These are phyloP conservation scores for Trebouxia gelatinosa DNA, from an alignment of 163 green algal genomes.

Conservation along the genomic window DNA sequence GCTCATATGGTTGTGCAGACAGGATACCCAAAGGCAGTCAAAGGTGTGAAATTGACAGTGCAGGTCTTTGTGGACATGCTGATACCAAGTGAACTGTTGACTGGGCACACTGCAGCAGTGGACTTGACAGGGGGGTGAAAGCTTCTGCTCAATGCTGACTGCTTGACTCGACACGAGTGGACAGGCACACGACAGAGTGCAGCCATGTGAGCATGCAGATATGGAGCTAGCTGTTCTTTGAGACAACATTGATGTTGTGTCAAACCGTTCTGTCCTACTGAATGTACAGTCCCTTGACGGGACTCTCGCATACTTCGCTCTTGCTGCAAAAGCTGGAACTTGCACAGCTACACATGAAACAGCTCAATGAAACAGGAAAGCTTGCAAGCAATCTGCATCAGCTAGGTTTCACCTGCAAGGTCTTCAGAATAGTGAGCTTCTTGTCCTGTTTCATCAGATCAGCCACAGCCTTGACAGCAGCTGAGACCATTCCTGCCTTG, in stretches of 20 bases:
- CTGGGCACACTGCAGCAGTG: neutral
- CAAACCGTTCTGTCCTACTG: no score
- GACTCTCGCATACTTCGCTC: no score
- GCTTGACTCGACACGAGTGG: neutral
- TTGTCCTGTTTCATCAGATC: constrained; percentile 77
- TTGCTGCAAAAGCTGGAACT: no score
- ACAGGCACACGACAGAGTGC: neutral
- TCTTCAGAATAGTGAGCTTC: constrained; percentile 76
- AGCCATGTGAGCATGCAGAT: neutral
- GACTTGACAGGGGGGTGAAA: neutral
- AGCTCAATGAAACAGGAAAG: no score
- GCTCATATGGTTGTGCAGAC: no score
- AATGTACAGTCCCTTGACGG: no score
- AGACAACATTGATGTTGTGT: no score
- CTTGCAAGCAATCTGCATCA: neutral
- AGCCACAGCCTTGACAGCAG: constrained; percentile 60
- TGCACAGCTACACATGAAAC: no score
- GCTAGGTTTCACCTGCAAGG: constrained; percentile 51
- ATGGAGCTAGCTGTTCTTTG: neutral
- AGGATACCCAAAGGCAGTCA: no score
- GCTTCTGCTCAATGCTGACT: neutral
- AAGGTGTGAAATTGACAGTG: no score
- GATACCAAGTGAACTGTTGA: no score
- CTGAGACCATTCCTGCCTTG: no score
- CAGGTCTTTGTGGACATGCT: neutral